Base-by-base conservation (phyloP, 352 stramenopile species). In the Phytopythium delawarense region DNA sequence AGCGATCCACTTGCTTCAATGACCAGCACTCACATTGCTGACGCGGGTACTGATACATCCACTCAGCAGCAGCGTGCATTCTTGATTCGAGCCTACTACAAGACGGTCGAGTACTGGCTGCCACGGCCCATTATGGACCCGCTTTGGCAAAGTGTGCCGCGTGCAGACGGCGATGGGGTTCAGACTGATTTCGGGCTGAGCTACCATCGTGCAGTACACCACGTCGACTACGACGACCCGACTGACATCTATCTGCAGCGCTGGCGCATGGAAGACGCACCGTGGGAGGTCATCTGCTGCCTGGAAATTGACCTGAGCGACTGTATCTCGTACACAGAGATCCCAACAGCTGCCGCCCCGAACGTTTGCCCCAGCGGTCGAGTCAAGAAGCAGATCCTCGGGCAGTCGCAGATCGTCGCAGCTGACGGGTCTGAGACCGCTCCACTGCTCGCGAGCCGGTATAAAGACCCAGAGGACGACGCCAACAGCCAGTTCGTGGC, bases 181-280 rank as follows among this genome's bases (percentile, higher is more conserved):
- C 51, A 57, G 34, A 88, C 89, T 0, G 84, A 98, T 65, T 99
- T 98, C 72, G 88, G 89, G 1, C 72, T 98, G n/a, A 98, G 83
- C 66, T 99, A 97, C 67, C 97, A 99, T 59, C 82, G 97, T 20
- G 91, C 94, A n/a, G 94, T 97, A 35, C 98, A 98, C 59, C 76
- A 97, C 56, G 58, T 75, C 39, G 93, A 86, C 23, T 99, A 99
- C 78, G 96, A 99, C 67, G 86, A 99, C 65, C 95, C 94, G 39
- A 92, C 98, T 59, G 97, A 99, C 65, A 99, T 99, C 65, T 98
- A 98, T 71, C 67, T 98, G 8, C 96, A 99, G 70, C 77, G 96
- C 18, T 98, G 94, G 92, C 77, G 96, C 15, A 96, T 96, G 68
- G 97, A 99, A 59, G 95, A 99, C 69, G 71, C 83, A 8, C 79